These are phyloP conservation scores for Aspergillus caelatus DNA, from an alignment of 2,329 filamentous ascomycete genomes.

Conservation along the genomic window DNA sequence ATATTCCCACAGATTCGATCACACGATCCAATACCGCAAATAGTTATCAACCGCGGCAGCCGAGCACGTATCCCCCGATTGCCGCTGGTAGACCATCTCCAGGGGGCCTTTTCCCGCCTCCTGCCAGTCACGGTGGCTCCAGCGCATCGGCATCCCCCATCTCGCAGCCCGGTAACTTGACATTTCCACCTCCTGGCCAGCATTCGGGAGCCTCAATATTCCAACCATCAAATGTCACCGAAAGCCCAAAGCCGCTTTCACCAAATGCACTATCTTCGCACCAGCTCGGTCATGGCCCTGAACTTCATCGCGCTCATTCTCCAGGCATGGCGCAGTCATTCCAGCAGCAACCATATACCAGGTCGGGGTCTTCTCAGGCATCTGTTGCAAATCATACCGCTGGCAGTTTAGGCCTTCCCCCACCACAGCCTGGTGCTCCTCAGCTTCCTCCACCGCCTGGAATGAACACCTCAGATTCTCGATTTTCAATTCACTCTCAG, in stretches of 20 bases:
- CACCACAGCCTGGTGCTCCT: constrained; percentile 42
- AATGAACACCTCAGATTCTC: constrained; percentile 45
- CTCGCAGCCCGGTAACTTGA: constrained; percentile 42
- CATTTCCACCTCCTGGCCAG: constrained; percentile 43
- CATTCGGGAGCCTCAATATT: constrained; percentile 63
- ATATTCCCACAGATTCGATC: constrained; percentile 57
- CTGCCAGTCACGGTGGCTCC: constrained; percentile 58
- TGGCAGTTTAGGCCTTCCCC: constrained; percentile 37
- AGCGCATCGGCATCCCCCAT: constrained; percentile 60
- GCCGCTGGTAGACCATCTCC: constrained; percentile 55
- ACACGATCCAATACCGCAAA: constrained; percentile 42
- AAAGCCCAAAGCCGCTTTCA: constrained; percentile 79
- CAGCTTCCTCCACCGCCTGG: constrained; percentile 49
- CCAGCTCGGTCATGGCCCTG: constrained; percentile 39
- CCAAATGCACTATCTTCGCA: constrained; percentile 46
- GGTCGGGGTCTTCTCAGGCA: constrained; percentile 25
- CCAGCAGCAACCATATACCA: constrained; percentile 38
- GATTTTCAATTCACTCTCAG: constrained; percentile 46
- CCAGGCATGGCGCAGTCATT: constrained; percentile 47
- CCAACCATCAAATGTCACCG: constrained; percentile 73
- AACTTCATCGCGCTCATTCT: constrained; percentile 47
- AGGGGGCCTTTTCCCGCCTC: constrained; percentile 65
- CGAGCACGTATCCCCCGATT: constrained; percentile 77
- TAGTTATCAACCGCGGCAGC: constrained; percentile 65
- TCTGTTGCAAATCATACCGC: constrained; percentile 28